Base-by-base conservation (phyloP, 306 rosid species). In the Lotus japonicus region DNA sequence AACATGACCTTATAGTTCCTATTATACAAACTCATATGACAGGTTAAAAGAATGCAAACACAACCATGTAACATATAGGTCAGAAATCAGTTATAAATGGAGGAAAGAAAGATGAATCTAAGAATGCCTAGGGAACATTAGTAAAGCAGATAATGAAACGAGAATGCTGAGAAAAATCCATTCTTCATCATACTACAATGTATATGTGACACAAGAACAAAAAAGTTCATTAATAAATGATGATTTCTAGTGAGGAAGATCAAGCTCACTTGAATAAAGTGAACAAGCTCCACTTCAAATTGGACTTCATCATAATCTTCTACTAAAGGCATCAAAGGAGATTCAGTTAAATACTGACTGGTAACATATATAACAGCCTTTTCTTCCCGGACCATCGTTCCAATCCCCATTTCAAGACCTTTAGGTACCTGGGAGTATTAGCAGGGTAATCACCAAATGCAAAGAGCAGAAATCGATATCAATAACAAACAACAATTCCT, bases 381-480 rank as follows among this genome's bases (percentile, higher is more conserved):
- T 85, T 95, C 99, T 78, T 82, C 83, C 71, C 92, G 81, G 51
- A 88, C 58, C 99, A 90, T 95, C 16, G 95, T 81, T 72, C 96
- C 99, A 38, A 95, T 88, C 44, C 89, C 99, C 96, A 90, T 87
- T 82, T 95, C 97, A 76, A 95, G 96, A 73, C 97, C 99, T 80
- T 87, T 87, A 65, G 99, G 99, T 65, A 95, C 88, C 99, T 95
- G 80, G 16, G 45, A 11, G 7, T 26, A 65, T 28, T 26, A 79
- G 71, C 17, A 75, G 45, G 51, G 35, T 49, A 10, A 58, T 53
- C 21, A 16, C n/a, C 48, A 59, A 58, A 73, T 26, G 21, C 17
- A 75, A 55, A 15, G 33, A 21, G 67, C 5, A 33, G 18, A 63
- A 42, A 68, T 36, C 52, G 36, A 46, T n/a, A 63, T 46, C 12